Evolutionary conservation across 2,329 filamentous ascomycete species (phyloP).

Genomic region (Colletotrichum paranaense): DNA sequence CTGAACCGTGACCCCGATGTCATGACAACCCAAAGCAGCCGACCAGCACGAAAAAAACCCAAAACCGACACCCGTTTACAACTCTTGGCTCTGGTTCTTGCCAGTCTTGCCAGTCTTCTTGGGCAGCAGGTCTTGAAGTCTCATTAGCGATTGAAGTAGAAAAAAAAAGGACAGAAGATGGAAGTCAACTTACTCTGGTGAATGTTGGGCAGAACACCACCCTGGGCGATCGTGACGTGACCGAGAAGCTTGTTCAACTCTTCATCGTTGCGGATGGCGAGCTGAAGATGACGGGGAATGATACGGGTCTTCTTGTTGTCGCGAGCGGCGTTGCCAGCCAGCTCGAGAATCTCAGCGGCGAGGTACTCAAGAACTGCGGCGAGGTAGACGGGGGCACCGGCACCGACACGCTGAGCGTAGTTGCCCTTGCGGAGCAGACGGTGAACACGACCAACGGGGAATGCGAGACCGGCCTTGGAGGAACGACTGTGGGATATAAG

Average conservation of each 20-base stretch:
- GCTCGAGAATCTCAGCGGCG: conserved; percentile 97
- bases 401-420: conserved; percentile 99
- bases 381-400: conserved; percentile 96
- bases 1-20: conserved; percentile 85
- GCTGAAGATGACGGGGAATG: conserved; percentile 98
- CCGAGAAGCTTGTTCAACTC: conserved; percentile 99
- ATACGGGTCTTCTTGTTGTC: conserved; percentile 99
- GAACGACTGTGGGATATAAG: conserved; percentile 76
- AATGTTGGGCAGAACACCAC: conserved; percentile 96
- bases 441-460: conserved; percentile 99
- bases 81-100: conserved; percentile 93
- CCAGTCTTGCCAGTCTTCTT: conserved; percentile 98
- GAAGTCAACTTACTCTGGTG: conserved; percentile 82
- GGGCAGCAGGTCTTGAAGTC: conserved; percentile 84
- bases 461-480: conserved; percentile 98
- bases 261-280: conserved; percentile 99
- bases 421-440: conserved; percentile 99
- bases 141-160: conserved; percentile 49
- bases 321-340: conserved; percentile 97
- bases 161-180: background rate
- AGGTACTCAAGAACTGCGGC: conserved; percentile 98
- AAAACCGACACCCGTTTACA: conserved; percentile 72
- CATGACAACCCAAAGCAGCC: conserved; percentile 80
- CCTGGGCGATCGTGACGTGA: conserved; percentile 96
- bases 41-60: conserved; percentile 69